A percentile compares a stretch with the other conserved stretches of the same genome.
Evolutionary conservation across 164 flowering plant species (phyloP).

Genomic region (Vitis amurensis): DNA sequence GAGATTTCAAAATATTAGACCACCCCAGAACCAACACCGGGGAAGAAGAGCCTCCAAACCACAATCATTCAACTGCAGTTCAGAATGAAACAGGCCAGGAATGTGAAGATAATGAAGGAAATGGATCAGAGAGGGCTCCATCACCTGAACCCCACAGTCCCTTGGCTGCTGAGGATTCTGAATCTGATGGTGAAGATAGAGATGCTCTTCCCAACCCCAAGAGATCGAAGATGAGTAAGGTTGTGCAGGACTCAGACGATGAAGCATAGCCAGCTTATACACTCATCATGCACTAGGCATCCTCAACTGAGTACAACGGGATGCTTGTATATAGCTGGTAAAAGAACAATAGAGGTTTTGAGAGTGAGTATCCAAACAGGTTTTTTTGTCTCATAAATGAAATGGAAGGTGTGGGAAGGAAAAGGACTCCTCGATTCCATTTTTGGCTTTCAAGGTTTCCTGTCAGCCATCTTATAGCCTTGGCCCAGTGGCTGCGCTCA

Average conservation of each 20-base stretch:
- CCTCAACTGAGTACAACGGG: too few relatives aligned
- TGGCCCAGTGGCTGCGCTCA: too few relatives aligned
- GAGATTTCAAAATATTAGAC: conserved; percentile 72
- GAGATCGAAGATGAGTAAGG: conserved; percentile 40
- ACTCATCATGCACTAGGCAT: too few relatives aligned
- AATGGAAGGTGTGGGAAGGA: too few relatives aligned
- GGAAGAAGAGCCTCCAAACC: conserved; percentile 39
- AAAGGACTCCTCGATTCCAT: too few relatives aligned
- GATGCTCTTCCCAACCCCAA: conserved; percentile 32
- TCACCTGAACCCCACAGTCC: conserved; percentile 34
- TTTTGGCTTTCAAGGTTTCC: too few relatives aligned
- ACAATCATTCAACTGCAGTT: conserved; percentile 24
- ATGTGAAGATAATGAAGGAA: conserved; percentile 38
- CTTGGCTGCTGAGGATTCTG: conserved; percentile 44
- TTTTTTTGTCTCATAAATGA: too few relatives aligned
- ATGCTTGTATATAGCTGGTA: too few relatives aligned
- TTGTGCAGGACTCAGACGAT: conserved; percentile 74
- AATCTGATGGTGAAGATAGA: conserved; percentile 44
- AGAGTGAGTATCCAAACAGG: too few relatives aligned
- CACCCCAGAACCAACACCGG: conserved; percentile 11
- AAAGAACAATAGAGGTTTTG: too few relatives aligned
- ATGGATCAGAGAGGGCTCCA: conserved; percentile 30
- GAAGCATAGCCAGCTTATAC: conserved; percentile 21
- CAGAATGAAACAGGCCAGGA: conserved; percentile 36
- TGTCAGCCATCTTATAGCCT: too few relatives aligned